Evolutionary conservation across 805 yeast genomes (phyloP).

Genomic region (Candida sanyiensis): DNA sequence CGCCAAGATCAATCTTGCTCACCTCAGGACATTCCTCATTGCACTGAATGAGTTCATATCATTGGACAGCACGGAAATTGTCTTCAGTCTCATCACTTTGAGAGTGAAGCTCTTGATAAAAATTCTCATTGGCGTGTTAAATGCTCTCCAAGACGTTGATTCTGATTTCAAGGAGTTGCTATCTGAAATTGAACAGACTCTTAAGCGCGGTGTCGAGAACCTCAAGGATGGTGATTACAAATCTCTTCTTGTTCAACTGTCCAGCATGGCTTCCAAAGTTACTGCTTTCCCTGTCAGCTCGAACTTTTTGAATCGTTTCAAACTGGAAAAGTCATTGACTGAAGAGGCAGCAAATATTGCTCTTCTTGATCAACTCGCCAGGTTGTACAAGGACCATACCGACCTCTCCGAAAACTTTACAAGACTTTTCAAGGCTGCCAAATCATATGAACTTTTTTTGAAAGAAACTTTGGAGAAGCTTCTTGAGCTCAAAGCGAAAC

Average conservation of each 20-base stretch:
- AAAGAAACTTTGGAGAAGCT: neutral
- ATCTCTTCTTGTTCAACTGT: neutral
- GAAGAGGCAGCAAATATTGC: neutral
- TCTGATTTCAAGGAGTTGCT: neutral
- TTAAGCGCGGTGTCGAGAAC: neutral
- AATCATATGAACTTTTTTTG: neutral
- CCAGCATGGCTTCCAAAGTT: neutral
- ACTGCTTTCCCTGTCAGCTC: neutral
- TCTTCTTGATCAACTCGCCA: neutral
- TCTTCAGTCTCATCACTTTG: slow-evolving; percentile 1
- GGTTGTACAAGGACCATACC: neutral
- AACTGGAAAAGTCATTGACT: neutral
- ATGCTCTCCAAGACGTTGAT: neutral
- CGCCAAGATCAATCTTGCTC: slow-evolving; percentile 2
- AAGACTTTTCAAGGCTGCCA: neutral
- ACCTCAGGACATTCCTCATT: neutral
- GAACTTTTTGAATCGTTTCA: neutral
- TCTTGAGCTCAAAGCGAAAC: neutral
- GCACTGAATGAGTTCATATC: neutral
- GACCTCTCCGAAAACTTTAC: neutral
- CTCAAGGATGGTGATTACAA: slow-evolving; percentile 5
- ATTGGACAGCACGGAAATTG: slow-evolving; percentile 1
- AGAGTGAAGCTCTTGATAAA: neutral
- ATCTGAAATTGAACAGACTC: neutral
- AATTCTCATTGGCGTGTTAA: neutral